Base-by-base conservation (phyloP, 768 basidiomycete genomes). In the Boletus edulis region DNA sequence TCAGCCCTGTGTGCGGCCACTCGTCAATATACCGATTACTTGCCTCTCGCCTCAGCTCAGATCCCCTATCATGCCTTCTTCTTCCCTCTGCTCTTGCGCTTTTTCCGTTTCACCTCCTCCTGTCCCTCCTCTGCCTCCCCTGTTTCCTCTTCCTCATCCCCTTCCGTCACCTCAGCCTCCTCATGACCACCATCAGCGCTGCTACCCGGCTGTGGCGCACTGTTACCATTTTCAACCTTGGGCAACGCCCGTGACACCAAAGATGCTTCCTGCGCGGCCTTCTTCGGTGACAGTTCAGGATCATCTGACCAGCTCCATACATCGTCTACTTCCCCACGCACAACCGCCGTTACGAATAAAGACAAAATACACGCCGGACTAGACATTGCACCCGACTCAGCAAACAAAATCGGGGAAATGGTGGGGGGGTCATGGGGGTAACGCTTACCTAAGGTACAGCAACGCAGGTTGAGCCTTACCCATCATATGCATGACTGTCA, bases 401-500 rank as follows among this genome's bases (percentile, higher is more conserved):
- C 24, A 41, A 6, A 31, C 9, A 17, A 17, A 20, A 11, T n/a
- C n/a, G 10, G 3, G 22, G 15, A 9, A 27, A 14, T 10, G 9
- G 37, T n/a, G 40, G n/a, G 34, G 34, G 34, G 34, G 34, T 54
- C 22, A 47, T 47, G 37, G 31, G 20, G 38, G n/a, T 29, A 31
- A 13, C 39, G 15, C 81, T 65, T 62, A 89, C 89, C 88, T 89
- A 58, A 99, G 80, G 72, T 98, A 99, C 43, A 99, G 75, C 51
- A 99, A 73, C 2, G 96, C 96, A 1, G 96, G 96, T 63, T 99
- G 96, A 4, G 91, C 93, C 8, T 77, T 78, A 32, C 77, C 75
- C 61, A 84, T 86, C 39, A 72, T 65, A 65, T 96, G 91, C 94
- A 97, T 93, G 22, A 95, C 89, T 0, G 69, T 64, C 83, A 97